Conservation (phyloP, 768 basidiomycete species). For the Wakefieldia striispora region DNA sequence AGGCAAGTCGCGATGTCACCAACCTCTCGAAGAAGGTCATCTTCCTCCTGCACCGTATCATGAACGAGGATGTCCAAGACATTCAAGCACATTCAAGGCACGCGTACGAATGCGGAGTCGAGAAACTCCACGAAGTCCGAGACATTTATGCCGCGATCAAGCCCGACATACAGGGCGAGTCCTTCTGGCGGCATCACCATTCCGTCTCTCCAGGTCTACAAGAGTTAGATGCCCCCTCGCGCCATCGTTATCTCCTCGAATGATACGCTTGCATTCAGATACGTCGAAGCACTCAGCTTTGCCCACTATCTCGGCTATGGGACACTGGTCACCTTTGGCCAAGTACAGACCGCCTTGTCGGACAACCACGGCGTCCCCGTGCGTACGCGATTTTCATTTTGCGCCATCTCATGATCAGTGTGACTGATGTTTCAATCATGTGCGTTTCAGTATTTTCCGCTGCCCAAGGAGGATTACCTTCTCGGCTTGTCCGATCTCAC, state of each 20-base stretch:
- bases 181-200: slow-evolving; percentile 76
- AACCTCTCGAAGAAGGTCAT: slow-evolving; percentile 91
- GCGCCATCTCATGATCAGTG: slow-evolving; percentile 4
- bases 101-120: slow-evolving; percentile 51
- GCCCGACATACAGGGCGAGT: slow-evolving; percentile 60
- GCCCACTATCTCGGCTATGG: slow-evolving; percentile 77
- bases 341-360: slow-evolving; percentile 64
- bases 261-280: slow-evolving; percentile 37
- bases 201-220: slow-evolving; percentile 81
- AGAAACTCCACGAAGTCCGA: slow-evolving; percentile 68
- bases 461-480: slow-evolving; percentile 82
- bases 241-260: slow-evolving; percentile 3
- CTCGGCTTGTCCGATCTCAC: slow-evolving; percentile 93
- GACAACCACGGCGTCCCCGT: slow-evolving; percentile 65
- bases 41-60: slow-evolving; percentile 83
- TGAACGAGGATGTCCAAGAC: slow-evolving; percentile 39
- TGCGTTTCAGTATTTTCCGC: slow-evolving; percentile 61
- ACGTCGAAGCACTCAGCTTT: slow-evolving; percentile 91
- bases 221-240: slow-evolving; percentile 42
- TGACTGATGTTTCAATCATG: slow-evolving; percentile 3
- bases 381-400: slow-evolving; percentile 28
- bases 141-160: slow-evolving; percentile 59
- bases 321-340: slow-evolving; percentile 60
- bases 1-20: slow-evolving; percentile 87
- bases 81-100: slow-evolving; percentile 31